These are phyloP conservation scores for Kwoniella sp. DNA, from an alignment of 768 basidiomycete genomes.

Conservation along the genomic window DNA sequence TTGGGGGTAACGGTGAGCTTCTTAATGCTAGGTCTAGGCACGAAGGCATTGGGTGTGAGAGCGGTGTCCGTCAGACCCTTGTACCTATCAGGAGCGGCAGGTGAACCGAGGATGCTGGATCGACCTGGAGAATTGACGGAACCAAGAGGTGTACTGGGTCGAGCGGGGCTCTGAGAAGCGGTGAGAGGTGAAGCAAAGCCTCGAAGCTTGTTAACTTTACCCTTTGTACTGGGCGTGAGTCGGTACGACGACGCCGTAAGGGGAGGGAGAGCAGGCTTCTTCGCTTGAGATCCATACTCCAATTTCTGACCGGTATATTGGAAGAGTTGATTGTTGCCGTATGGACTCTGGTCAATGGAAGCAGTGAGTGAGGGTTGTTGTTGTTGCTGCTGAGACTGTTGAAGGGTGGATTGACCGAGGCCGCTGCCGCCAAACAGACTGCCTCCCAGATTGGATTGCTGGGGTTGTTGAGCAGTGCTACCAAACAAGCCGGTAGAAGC, in stretches of 20 bases:
- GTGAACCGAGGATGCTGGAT: conserved; percentile 35
- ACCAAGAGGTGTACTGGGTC: conserved; percentile 28
- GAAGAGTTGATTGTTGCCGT: conserved; percentile 58
- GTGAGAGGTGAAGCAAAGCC: conserved; percentile 51
- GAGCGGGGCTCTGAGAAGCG: conserved; percentile 32
- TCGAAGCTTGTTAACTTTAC: conserved; percentile 49
- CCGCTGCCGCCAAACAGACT: conserved; percentile 60
- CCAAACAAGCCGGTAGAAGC: conserved; percentile 52
- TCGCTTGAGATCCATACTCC: conserved; percentile 44
- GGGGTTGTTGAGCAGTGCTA: conserved; percentile 56
- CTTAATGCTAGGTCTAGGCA: conserved; percentile 77
- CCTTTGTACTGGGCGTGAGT: conserved; percentile 47
- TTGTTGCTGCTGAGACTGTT: conserved; percentile 62
- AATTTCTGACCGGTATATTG: conserved; percentile 49
- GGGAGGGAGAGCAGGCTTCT: conserved; percentile 54
- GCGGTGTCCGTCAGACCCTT: conserved; percentile 65
- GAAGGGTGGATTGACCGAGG: conserved; percentile 60
- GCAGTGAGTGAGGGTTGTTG: conserved; percentile 64
- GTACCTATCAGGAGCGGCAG: conserved; percentile 38
- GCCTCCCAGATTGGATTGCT: conserved; percentile 48
- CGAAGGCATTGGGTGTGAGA: conserved; percentile 71
- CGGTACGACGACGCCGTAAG: conserved; percentile 52
- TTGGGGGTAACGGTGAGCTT: conserved; percentile 87
- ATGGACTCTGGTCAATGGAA: conserved; percentile 74
- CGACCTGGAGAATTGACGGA: conserved; percentile 30